These are phyloP conservation scores for Podosphaera xanthii DNA, from an alignment of 2,329 filamentous ascomycete genomes.

Conservation along the genomic window DNA sequence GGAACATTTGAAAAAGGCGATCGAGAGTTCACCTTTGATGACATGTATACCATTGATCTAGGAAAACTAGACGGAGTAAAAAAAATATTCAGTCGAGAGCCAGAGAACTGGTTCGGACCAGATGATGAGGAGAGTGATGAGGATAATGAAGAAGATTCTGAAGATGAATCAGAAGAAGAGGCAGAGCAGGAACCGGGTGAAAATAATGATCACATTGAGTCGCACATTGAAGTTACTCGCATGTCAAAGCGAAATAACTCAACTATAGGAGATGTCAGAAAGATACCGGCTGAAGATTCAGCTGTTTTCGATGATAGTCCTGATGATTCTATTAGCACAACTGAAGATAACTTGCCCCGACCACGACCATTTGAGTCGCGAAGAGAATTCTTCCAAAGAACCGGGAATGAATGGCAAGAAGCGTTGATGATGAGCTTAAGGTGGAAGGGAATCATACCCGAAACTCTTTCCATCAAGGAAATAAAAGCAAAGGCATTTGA, in stretches of 20 bases:
- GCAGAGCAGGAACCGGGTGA: slow-evolving; percentile 24
- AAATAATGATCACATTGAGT: slow-evolving; percentile 15
- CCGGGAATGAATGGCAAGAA: slow-evolving; percentile 77
- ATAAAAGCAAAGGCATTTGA: slow-evolving; percentile 79
- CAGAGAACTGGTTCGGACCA: slow-evolving; percentile 62
- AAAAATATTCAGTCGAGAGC: slow-evolving; percentile 67
- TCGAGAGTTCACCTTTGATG: slow-evolving; percentile 85
- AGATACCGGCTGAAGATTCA: slow-evolving; percentile 19
- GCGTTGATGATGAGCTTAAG: slow-evolving; percentile 54
- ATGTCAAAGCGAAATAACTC: slow-evolving; percentile 32
- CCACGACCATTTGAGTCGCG: slow-evolving; percentile 50
- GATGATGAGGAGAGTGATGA: slow-evolving; percentile 38
- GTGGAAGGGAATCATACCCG: slow-evolving; percentile 41
- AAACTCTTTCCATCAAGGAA: slow-evolving; percentile 62
- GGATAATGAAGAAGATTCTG: slow-evolving; percentile 29
- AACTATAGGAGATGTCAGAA: slow-evolving; percentile 19
- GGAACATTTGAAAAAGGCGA: slow-evolving; percentile 92
- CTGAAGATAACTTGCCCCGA: slow-evolving; percentile 14
- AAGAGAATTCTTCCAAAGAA: slow-evolving; percentile 78
- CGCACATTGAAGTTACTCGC: slow-evolving; percentile 23
- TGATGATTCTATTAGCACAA: slow-evolving; percentile 6
- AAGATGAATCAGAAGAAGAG: slow-evolving; percentile 22
- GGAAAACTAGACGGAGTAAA: slow-evolving; percentile 86
- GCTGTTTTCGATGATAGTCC: slow-evolving; percentile 33
- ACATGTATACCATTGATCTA: slow-evolving; percentile 82